Evolutionary conservation across 495 filamentous ascomycete species (phyloP), one percentile per base, ranked within the genome.

Genomic region (Penicillium bialowiezense): DNA sequence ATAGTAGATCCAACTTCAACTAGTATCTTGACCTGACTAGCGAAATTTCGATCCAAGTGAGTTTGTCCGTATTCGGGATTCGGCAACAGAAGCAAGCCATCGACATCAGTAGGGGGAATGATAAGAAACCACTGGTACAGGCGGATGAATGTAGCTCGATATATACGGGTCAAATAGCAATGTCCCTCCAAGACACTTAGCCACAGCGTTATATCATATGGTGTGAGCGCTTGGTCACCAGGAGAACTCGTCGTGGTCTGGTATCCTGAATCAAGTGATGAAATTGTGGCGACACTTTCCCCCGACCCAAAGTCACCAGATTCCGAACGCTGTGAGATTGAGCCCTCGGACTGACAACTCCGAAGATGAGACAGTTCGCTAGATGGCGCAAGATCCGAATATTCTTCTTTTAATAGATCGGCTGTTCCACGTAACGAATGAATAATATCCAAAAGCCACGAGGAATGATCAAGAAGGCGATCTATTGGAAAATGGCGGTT

Each of bases 111-210:
- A 1, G 54, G 60, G 5, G 60, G 48, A 7, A 56, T 18, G 17
- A 54, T 50, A 14, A 64, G 41, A 34, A 64, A 50, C 0, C 52
- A 17, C 20, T 55, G 60, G 28, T 61, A 62, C 4, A 64, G 33
- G 2, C 52, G 51, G 5, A 28, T 52, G 17, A 61, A 64, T 8
- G 59, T 32, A 5, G 47, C 44, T 17, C 48, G 54, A 40, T 64
- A 59, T 1, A 61, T 15, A 5, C 43, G 49, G 6, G 49, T 17
- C 1, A 64, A 50, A 36, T 56, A 48, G 35, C 39, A 48, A 42
- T 64, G 55, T 12, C 50, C 36, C n/a, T 55, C 41, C 2, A 64
- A 14, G 0, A 61, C 51, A 1, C 42, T 51, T 2, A 61, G 39
- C 24, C 47, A 49, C 0, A 44, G 40, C 8, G 52, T 38, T 13